Conservation (phyloP, 2,329 filamentous ascomycete genomes). For the Niveomyces coronatus region DNA sequence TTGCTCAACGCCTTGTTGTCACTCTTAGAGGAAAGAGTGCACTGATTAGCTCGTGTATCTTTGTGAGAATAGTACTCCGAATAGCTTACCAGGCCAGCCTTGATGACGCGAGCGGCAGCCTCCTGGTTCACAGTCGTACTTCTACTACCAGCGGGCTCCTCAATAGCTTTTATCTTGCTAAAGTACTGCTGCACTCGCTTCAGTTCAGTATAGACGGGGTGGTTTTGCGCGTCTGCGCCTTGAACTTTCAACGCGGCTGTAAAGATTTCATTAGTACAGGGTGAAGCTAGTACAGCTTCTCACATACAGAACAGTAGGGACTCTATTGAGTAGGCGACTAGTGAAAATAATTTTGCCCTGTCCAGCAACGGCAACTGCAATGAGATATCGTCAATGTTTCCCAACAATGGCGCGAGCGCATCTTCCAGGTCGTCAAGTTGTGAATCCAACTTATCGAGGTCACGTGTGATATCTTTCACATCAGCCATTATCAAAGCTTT, state of each 20-base stretch:
- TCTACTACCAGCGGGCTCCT: slow-evolving; percentile 49
- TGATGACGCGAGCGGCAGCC: slow-evolving; percentile 73
- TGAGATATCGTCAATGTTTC: slow-evolving; percentile 54
- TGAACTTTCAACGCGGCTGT: slow-evolving; percentile 65
- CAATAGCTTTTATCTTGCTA: slow-evolving; percentile 73
- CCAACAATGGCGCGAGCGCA: slow-evolving; percentile 62
- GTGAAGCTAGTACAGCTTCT: not conserved
- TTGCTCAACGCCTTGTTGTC: slow-evolving; percentile 42
- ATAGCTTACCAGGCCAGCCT: slow-evolving; percentile 65
- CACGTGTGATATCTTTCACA: slow-evolving; percentile 48
- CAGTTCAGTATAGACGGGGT: slow-evolving; percentile 78
- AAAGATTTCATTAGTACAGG: slow-evolving; percentile 2
- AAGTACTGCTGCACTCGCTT: slow-evolving; percentile 85
- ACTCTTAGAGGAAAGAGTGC: slow-evolving; percentile 20
- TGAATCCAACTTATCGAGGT: slow-evolving; percentile 64
- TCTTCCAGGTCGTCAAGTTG: slow-evolving; percentile 73
- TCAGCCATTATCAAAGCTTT: slow-evolving; percentile 29
- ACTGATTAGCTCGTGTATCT: too few relatives aligned
- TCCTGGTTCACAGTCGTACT: slow-evolving; percentile 55
- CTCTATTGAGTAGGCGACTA: slow-evolving; percentile 81
- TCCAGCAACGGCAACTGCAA: slow-evolving; percentile 83
- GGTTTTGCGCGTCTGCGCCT: slow-evolving; percentile 70
- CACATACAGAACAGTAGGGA: slow-evolving; percentile 73
- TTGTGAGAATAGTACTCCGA: too few relatives aligned
- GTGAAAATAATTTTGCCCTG: slow-evolving; percentile 87